Evolutionary conservation across 441 rosid species (phyloP).

Genomic region (Macaranga tanarius): DNA sequence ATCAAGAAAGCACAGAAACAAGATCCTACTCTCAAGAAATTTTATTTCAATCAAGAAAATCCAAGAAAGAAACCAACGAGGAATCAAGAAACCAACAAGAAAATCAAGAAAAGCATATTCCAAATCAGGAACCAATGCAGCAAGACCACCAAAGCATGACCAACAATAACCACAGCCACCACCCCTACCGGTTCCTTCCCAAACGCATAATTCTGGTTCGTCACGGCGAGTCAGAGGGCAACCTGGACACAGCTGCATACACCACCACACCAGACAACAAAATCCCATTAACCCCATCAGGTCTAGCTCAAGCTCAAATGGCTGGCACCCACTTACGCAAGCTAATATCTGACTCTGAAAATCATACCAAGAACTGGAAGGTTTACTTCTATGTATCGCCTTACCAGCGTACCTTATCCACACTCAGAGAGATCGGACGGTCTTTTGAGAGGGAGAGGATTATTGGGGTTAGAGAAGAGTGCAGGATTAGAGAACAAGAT

Average conservation of each 20-base stretch:
- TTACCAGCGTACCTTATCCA: slow-evolving; percentile 85
- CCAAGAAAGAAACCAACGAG: too few relatives aligned
- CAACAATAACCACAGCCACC: slow-evolving; percentile 2
- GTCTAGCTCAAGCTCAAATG: slow-evolving; percentile 52
- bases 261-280: slow-evolving; percentile 82
- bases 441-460: slow-evolving; percentile 65
- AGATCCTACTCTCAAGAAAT: too few relatives aligned
- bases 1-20: too few relatives aligned
- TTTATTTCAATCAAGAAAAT: too few relatives aligned
- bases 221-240: slow-evolving; percentile 93
- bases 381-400: slow-evolving; percentile 94
- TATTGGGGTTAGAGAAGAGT: slow-evolving; percentile 90
- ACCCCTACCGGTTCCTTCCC: slow-evolving; percentile 42
- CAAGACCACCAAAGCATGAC: neutral
- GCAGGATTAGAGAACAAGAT: slow-evolving; percentile 89
- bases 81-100: neutral
- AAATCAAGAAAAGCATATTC: neutral
- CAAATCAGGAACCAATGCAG: slow-evolving; percentile 1
- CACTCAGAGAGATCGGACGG: slow-evolving; percentile 85
- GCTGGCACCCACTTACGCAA: slow-evolving; percentile 54
- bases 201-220: slow-evolving; percentile 87
- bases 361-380: slow-evolving; percentile 47
- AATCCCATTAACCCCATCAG: slow-evolving; percentile 66
- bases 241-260: slow-evolving; percentile 73
- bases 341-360: slow-evolving; percentile 36